These are phyloP conservation scores for Iris pallida DNA, from an alignment of 116 monocot genomes.

Conservation along the genomic window DNA sequence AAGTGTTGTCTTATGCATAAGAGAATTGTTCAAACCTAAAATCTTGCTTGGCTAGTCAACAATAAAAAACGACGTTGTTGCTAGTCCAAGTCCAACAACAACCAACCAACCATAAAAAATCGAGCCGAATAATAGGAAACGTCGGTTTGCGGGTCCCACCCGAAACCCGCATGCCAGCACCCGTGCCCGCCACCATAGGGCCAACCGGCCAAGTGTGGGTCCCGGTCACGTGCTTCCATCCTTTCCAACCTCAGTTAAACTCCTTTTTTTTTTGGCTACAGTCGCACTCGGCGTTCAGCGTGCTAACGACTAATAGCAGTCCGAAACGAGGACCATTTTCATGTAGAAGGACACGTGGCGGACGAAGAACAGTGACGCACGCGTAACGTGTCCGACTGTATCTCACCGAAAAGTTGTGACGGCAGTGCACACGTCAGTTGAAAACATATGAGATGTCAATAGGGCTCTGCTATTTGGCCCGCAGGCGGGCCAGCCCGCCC, in stretches of 20 bases:
- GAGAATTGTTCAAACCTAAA: too few relatives aligned
- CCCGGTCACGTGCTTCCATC: not conserved
- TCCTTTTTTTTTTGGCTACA: too few relatives aligned
- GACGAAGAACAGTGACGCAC: not conserved
- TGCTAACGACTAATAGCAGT: not conserved
- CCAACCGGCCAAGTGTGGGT: too few relatives aligned
- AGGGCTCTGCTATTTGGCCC: too few relatives aligned
- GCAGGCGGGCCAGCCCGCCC: too few relatives aligned
- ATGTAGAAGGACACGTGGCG: not conserved
- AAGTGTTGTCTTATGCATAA: too few relatives aligned
- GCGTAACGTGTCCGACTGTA: not conserved
- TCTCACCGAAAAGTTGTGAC: not conserved
- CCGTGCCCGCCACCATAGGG: not conserved
- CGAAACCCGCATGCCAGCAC: not conserved
- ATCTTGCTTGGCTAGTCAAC: too few relatives aligned
- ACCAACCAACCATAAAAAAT: too few relatives aligned
- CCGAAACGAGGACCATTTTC: not conserved
- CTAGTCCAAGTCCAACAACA: too few relatives aligned
- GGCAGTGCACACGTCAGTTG: not conserved
- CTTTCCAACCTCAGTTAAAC: not conserved
- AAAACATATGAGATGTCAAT: too few relatives aligned
- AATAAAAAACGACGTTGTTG: too few relatives aligned
- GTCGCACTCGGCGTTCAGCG: not conserved
- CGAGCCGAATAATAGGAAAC: too few relatives aligned
- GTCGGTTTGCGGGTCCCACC: not conserved